Evolutionary conservation across 495 filamentous ascomycete genomes (phyloP), one percentile per base, ranked within the genome.

Genomic region (Lophiotrema nucula): DNA sequence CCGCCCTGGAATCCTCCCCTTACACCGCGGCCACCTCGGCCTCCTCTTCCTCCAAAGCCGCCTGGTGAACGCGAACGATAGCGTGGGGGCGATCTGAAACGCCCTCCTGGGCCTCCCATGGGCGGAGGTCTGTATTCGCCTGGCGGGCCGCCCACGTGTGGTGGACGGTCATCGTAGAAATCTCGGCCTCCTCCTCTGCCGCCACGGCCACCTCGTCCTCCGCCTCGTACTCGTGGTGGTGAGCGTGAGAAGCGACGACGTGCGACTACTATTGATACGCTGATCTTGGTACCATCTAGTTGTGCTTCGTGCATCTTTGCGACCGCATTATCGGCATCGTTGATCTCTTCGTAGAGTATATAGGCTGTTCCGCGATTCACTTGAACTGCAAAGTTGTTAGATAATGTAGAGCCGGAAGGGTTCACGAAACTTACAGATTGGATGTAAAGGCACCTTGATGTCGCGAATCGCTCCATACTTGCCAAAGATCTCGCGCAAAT

Each of bases 261-360:
- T 1, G 92, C 92, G 22, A 97, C 77, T 22, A 97, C 91, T 61
- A 97, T 95, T 49, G 92, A 96, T 23, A 99, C 93, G 63, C 86
- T 88, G 70, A 99, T 85, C 18, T 85, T 73, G 15, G 87, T 81
- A 35, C 93, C 95, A 74, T 99, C 93, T 39, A 99, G 75, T 62
- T 97, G 89, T 13, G 90, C 90, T 77, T 99, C 93, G 70, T 99
- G 95, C 95, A 99, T 97, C 67, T 96, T 88, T 42, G 91, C 83
- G 62, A 99, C 95, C 22, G 93, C 93, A 16, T 84, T 77, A 66
- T 96, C 90, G 31, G 93, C 95, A 61, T 90, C 87, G 41, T 83
- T 77, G 33, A 90, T 82, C 47, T 85, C 77, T 41, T 82, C 73
- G 72, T 89, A 99, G 25, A 96, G 74, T 47, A 98, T 91, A 70